These are phyloP conservation scores for Stevia rebaudiana DNA, from an alignment of 140 eudicot genomes.

Conservation along the genomic window DNA sequence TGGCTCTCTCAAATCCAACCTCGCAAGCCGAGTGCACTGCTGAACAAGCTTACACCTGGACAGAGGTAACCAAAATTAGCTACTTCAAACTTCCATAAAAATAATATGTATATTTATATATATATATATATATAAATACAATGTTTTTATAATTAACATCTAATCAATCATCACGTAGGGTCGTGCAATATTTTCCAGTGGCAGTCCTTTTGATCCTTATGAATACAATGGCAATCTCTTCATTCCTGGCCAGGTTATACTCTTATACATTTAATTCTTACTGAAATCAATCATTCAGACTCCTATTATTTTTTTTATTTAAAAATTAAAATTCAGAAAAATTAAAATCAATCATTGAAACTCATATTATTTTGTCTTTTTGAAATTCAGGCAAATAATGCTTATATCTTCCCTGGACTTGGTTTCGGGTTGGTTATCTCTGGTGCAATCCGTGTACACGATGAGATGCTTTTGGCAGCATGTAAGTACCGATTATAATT, in stretches of 20 bases:
- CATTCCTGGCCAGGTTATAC: constrained; percentile 98
- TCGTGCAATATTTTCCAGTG: constrained; percentile 87
- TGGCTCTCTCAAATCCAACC: constrained; percentile 97
- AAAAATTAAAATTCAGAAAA: no score
- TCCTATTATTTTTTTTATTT: no score
- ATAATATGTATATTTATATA: no score
- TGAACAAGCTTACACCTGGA: constrained; percentile 95
- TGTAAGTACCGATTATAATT: constrained; percentile 46
- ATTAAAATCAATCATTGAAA: no score
- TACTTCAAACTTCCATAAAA: constrained; percentile 3
- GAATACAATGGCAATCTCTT: constrained; percentile 61
- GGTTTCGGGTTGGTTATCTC: constrained; percentile 83
- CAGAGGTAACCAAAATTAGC: constrained; percentile 42
- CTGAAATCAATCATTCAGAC: no score
- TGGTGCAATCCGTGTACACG: constrained; percentile 86
- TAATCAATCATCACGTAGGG: constrained; percentile 35
- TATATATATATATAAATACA: no score
- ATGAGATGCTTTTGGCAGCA: constrained; percentile 91
- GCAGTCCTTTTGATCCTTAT: constrained; percentile 90
- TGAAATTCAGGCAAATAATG: constrained; percentile 94
- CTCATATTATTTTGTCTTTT: no score
- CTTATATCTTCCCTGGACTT: constrained; percentile 89
- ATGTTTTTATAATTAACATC: no score
- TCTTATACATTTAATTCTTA: no score
- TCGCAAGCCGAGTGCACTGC: constrained; percentile 98